A percentile compares a stretch with the other conserved stretches of the same genome.
Evolutionary conservation across 164 flowering plant genomes (phyloP).

Genomic region (Kalanchoe fedtschenkoi): DNA sequence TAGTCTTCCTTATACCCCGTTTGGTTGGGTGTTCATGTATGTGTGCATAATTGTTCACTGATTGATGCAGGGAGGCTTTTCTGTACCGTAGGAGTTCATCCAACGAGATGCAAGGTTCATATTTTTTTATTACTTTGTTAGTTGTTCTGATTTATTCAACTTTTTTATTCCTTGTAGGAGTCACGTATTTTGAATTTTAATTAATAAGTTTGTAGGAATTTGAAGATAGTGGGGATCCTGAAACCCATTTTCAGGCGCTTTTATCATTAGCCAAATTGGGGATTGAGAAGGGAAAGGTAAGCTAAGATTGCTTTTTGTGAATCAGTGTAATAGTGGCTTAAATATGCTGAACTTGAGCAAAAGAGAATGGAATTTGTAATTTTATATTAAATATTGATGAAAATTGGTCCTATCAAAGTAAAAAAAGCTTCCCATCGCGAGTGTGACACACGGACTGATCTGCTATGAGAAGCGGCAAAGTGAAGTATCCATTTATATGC

Average conservation of each 20-base stretch:
- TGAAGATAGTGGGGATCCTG: slow-evolving; percentile 92
- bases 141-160: neutral
- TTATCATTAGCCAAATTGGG: slow-evolving; percentile 73
- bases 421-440: neutral
- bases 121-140: slow-evolving; percentile 7
- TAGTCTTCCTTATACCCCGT: neutral
- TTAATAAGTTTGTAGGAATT: slow-evolving; percentile 48
- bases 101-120: slow-evolving; percentile 81
- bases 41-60: neutral
- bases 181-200: slow-evolving; percentile 2
- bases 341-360: no score
- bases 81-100: slow-evolving; percentile 97
- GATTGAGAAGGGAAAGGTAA: slow-evolving; percentile 85
- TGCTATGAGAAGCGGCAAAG: neutral
- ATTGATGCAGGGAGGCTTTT: slow-evolving; percentile 67
- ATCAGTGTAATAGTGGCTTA: no score
- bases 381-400: no score
- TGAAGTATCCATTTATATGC: neutral
- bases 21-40: neutral
- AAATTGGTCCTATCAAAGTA: no score
- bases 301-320: no score
- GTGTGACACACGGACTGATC: no score
- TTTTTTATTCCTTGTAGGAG: neutral
- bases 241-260: slow-evolving; percentile 70
- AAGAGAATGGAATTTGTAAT: no score